A percentile compares a stretch with the other conserved stretches of the same genome.
phyloP scores from a whole-genome alignment of 345 rosid species.

The Diplotaxis tenuifolia region DNA sequence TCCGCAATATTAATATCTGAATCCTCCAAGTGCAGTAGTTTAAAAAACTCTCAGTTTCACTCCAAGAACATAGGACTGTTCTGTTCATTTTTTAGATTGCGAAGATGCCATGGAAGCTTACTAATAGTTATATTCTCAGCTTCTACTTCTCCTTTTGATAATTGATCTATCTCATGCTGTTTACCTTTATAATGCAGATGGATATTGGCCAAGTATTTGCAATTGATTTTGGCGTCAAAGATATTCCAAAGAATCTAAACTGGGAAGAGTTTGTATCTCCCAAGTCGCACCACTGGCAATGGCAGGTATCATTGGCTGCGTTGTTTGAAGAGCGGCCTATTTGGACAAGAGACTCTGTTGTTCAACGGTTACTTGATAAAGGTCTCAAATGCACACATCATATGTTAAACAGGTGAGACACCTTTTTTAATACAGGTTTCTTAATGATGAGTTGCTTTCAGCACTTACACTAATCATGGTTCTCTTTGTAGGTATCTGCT shows the following conservation, averaged over 20 bases:
- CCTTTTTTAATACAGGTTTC: not conserved
- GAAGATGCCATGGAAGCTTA: constrained; percentile 3
- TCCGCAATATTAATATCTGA: not conserved
- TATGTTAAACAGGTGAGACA: constrained; percentile 67
- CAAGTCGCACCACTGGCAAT: constrained; percentile 65
- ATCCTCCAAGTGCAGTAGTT: constrained; percentile 2
- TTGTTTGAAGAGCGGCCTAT: constrained; percentile 85
- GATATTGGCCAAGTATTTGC: constrained; percentile 75
- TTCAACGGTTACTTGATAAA: constrained; percentile 60
- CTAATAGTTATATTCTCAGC: not conserved
- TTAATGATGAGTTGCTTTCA: not conserved
- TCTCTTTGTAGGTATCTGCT: constrained; percentile 68
- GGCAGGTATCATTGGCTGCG: constrained; percentile 71
- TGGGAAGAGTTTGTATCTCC: constrained; percentile 59
- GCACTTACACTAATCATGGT: not conserved
- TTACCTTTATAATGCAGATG: constrained; percentile 52
- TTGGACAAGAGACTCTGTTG: constrained; percentile 79
- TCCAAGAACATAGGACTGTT: not conserved
- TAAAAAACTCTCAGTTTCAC: constrained; percentile 5
- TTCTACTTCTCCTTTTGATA: not conserved
- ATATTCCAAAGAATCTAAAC: constrained; percentile 80
- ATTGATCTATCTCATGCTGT: constrained; percentile 1
- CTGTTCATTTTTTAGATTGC: not conserved
- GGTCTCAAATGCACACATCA: constrained; percentile 60
- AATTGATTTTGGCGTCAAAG: constrained; percentile 76